Base-by-base conservation (phyloP, 1,284 basidiomycete species). In the Marasmius fiardii region DNA sequence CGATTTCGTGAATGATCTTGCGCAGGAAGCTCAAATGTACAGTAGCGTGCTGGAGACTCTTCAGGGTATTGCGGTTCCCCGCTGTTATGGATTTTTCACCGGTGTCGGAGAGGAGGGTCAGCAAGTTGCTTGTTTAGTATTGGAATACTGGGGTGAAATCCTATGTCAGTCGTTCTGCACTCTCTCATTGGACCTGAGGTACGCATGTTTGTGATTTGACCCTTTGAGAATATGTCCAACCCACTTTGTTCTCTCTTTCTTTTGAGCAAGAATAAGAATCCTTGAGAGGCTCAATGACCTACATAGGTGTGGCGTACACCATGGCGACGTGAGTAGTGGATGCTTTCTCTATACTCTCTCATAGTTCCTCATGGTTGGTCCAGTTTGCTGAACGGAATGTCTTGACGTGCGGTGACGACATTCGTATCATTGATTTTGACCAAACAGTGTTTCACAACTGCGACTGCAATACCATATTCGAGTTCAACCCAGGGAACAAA, bases 361-460 rank as follows among this genome's bases (percentile, higher is more conserved):
- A 28, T 18, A 37, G 20, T 24, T 37, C 20, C 11, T 37, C 20
- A 41, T 18, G n/a, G 16, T 39, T 26, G 12, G 21, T 20, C 34
- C n/a, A 60, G 58, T 74, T 74, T 52, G 72, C 73, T 4, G 73
- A 74, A 57, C 61, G 73, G 35, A 74, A 74, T 47, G 66, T 74
- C 20, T 63, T 74, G 2, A 61, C 68, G 39, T 45, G 58, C 33
- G 63, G 69, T 43, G 68, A 68, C 10, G 70, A 72, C 47, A 61
- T 74, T 28, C 64, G 72, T 35, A 64, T 74, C 23, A 74, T 74
- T 31, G 73, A 73, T 56, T 73, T 73, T 57, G 70, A 72, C 53
- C 64, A 67, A 52, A 61, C 67, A 2, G 52, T 62, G 31, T 55
- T 58, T 12, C 71, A 73, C 52, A 58, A 64, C 3, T 73, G 72